These are phyloP conservation scores for Wickerhamomyces bisporus DNA, from an alignment of 805 yeast species.

Conservation along the genomic window DNA sequence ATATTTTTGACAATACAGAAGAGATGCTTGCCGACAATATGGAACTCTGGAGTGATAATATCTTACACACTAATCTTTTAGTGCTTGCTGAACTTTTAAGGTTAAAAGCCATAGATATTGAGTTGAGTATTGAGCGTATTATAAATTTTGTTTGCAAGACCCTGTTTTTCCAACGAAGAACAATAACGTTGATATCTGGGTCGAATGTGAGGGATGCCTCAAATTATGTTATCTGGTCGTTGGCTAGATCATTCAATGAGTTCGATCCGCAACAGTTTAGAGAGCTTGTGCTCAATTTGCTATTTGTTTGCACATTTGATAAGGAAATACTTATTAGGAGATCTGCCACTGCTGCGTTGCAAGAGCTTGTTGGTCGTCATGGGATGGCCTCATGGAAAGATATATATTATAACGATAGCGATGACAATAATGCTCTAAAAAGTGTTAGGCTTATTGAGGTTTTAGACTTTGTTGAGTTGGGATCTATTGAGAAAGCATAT, in stretches of 20 bases:
- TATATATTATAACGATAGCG: constrained; percentile 11
- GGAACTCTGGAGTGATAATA: constrained; percentile 21
- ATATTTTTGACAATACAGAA: constrained; percentile 32
- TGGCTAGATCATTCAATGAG: constrained; percentile 38
- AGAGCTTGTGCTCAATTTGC: constrained; percentile 28
- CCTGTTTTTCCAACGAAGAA: constrained; percentile 53
- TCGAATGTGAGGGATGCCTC: constrained; percentile 77
- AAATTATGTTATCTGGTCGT: constrained; percentile 81
- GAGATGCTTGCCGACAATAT: constrained; percentile 14
- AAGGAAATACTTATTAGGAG: constrained; percentile 68
- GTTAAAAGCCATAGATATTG: constrained; percentile 10
- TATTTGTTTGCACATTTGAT: constrained; percentile 61
- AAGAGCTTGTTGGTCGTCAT: constrained; percentile 78
- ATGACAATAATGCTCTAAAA: constrained; percentile 29
- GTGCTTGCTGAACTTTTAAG: constrained; percentile 29
- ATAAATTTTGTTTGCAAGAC: constrained; percentile 36
- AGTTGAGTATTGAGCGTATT: constrained; percentile 9
- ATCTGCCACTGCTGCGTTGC: constrained; percentile 83
- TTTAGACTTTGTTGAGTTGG: constrained; percentile 47
- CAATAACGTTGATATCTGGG: constrained; percentile 50
- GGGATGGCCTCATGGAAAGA: constrained; percentile 37
- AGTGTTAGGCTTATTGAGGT: constrained; percentile 51
- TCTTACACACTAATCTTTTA: constrained; percentile 30
- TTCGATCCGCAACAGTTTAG: constrained; percentile 15
- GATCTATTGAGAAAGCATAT: constrained; percentile 38